These are phyloP conservation scores for Trametes hirsuta DNA, from an alignment of 1,284 basidiomycete species.

Conservation along the genomic window DNA sequence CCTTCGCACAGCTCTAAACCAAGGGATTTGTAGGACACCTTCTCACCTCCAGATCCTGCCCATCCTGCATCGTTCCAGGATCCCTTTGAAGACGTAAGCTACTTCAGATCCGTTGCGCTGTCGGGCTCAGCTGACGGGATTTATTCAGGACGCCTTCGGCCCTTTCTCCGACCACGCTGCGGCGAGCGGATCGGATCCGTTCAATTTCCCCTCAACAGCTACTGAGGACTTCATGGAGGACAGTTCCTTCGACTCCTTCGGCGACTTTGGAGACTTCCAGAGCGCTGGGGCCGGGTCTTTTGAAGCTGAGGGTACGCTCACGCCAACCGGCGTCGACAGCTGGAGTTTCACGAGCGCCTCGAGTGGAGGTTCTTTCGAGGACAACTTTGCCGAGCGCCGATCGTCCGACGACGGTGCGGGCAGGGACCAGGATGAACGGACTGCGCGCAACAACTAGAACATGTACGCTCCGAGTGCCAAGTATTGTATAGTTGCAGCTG, in stretches of 20 bases:
- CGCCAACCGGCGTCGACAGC: constrained; percentile 62
- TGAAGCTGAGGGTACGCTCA: constrained; percentile 53
- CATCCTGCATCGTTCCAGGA: constrained; percentile 43
- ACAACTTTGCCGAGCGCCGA: constrained; percentile 18
- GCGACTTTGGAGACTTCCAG: constrained; percentile 83
- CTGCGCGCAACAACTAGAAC: constrained; percentile 28
- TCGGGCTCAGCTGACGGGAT: not conserved
- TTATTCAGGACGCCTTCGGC: constrained; percentile 48
- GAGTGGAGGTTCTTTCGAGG: constrained; percentile 39
- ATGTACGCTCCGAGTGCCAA: constrained; percentile 6
- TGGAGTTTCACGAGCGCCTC: constrained; percentile 63
- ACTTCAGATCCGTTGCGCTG: not conserved
- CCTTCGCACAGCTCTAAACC: not conserved
- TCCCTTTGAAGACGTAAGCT: constrained; percentile 49
- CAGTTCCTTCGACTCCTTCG: constrained; percentile 66
- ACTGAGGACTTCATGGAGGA: constrained; percentile 56
- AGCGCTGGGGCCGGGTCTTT: constrained; percentile 41
- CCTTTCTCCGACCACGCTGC: constrained; percentile 72
- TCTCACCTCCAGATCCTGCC: constrained; percentile 44
- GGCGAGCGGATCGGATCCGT: constrained; percentile 54
- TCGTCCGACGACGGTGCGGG: constrained; percentile 11
- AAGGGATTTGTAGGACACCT: constrained; percentile 52
- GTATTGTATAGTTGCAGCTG: constrained; percentile 13
- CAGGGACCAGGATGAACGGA: constrained; percentile 33
- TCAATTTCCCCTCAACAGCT: constrained; percentile 60